Evolutionary conservation across 257 asterid genomes (phyloP).

Genomic region (Verbena officinalis): DNA sequence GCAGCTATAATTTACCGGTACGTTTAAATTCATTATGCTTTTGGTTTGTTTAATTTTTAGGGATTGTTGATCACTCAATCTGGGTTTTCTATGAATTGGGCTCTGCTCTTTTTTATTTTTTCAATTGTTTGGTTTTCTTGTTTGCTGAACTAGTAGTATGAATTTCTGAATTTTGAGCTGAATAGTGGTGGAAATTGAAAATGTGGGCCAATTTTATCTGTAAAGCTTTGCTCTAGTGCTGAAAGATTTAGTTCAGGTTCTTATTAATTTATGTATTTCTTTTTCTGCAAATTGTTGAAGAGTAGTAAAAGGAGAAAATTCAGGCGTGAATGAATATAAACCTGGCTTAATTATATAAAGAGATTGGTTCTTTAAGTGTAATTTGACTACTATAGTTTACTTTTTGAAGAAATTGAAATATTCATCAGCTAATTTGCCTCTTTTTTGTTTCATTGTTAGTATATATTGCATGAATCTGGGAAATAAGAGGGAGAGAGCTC

Average conservation of each 20-base stretch:
- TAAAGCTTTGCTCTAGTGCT: background rate
- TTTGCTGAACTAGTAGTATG: background rate
- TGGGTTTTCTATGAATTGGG: background rate
- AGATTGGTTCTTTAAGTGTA: too few species aligned
- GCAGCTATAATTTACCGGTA: too few species aligned
- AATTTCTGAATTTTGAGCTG: background rate
- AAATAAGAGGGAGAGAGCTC: slow-evolving; percentile 32
- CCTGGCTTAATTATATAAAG: background rate
- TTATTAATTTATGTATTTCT: background rate
- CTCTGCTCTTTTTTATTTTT: background rate
- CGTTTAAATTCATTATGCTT: background rate
- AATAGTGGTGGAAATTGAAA: background rate
- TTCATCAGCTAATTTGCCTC: too few species aligned
- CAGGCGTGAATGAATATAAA: background rate
- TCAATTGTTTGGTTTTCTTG: background rate
- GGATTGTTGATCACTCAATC: background rate
- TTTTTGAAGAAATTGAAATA: too few species aligned
- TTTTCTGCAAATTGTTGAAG: background rate
- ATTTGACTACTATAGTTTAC: too few species aligned
- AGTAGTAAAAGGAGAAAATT: background rate
- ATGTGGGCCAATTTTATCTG: background rate
- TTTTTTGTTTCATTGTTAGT: slow-evolving; percentile 2
- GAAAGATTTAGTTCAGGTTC: background rate
- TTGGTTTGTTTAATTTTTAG: background rate
- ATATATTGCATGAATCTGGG: slow-evolving; percentile 33